Base-by-base conservation (phyloP, 2,329 filamentous ascomycete species). In the Rutstroemia sydowiana region DNA sequence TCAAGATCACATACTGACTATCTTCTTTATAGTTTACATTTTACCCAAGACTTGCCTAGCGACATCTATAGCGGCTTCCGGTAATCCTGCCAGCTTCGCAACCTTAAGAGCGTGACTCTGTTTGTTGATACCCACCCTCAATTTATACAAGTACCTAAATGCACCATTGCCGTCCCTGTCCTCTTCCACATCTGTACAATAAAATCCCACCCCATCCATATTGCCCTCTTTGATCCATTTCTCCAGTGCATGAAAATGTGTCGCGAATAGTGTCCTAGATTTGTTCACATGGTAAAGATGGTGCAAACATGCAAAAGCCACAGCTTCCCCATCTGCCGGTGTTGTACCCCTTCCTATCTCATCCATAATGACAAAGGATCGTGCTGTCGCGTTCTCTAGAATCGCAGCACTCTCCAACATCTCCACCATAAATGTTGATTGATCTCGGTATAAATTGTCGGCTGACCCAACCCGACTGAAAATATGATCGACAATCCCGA, bases 371-470 rank as follows among this genome's bases (percentile, higher is more conserved):
- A 93, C 92, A 62, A 98, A 95, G 0, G 87, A 93, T 21, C 85
- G 78, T 1, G 82, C 71, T 1, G 92, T 97, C 0, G 93, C 92
- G 59, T 87, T 78, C 55, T 85, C 87, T 48, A 98, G 76, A 48
- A 98, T 98, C 23, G 86, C 78, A 1, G 92, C 91, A 18, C 93
- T 95, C 70, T 98, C 93, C 2, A 96, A 78, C 93, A 98, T 98
- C 71, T 98, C 93, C 1, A 97, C 89, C 93, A 98, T 97, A 70
- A 98, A 98, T 0, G 95, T 98, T 48, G 89, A 95, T 69, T 97
- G 91, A 71, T 95, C 87, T 46, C 83, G 81, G 71, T 87, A 96
- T n/a, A 98, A 75, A 66, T 95, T 92, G 68, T 98, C 95, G 1
- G 92, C 93, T 1, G 90, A 95, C 1, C 93, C 93, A 20, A 95